phyloP scores from a whole-genome alignment of 768 basidiomycete species.

The Russula sp. region DNA sequence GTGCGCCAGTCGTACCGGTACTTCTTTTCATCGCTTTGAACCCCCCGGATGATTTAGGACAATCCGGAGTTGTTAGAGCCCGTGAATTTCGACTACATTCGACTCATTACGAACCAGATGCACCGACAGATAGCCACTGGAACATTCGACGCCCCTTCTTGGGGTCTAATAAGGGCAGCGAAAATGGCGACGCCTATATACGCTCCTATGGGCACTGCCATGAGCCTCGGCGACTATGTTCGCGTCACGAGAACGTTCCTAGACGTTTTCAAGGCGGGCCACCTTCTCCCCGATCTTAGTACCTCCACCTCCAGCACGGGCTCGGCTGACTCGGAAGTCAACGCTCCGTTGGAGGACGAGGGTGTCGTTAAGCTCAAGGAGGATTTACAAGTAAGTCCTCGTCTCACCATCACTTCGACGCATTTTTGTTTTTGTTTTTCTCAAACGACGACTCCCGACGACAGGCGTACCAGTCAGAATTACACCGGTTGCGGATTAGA shows the following conservation, averaged over 20 bases:
- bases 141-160: slow-evolving; percentile 80
- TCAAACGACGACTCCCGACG: background rate
- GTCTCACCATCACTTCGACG: background rate
- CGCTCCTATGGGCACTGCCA: slow-evolving; percentile 78
- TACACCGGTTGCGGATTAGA: slow-evolving; percentile 64
- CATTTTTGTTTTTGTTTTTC: background rate
- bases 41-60: slow-evolving; percentile 35
- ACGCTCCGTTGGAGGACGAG: slow-evolving; percentile 24
- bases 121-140: slow-evolving; percentile 67
- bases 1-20: slow-evolving; percentile 22
- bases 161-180: slow-evolving; percentile 68
- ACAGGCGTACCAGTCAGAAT: slow-evolving; percentile 69
- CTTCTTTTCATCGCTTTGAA: background rate
- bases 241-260: slow-evolving; percentile 69
- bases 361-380: slow-evolving; percentile 29
- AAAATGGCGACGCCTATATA: slow-evolving; percentile 79
- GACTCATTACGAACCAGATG: slow-evolving; percentile 53
- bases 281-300: slow-evolving; percentile 27
- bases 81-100: slow-evolving; percentile 55
- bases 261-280: slow-evolving; percentile 56
- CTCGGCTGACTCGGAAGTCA: slow-evolving; percentile 22
- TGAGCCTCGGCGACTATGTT: slow-evolving; percentile 82
- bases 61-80: slow-evolving; percentile 69
- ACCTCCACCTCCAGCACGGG: slow-evolving; percentile 21
- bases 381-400: slow-evolving; percentile 54